Conservation (phyloP, 768 basidiomycete genomes). For the Suillus fuscotomentosus region DNA sequence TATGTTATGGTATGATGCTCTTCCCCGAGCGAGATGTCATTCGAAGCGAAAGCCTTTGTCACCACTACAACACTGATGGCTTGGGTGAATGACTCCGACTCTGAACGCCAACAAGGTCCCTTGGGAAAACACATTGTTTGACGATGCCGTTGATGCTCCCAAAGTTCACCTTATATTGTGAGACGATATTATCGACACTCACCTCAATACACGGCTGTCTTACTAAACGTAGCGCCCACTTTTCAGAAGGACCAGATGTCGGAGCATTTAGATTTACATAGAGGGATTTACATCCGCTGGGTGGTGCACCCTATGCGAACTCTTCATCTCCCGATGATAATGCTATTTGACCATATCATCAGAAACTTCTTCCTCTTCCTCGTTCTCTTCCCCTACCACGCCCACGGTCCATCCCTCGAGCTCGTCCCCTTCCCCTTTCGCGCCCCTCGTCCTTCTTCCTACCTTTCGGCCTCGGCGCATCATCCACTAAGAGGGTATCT, state of each 20-base stretch:
- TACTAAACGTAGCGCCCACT: not conserved
- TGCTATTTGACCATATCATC: not conserved
- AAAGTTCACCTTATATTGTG: not conserved
- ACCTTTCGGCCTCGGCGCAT: constrained; percentile 93
- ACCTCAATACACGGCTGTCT: not conserved
- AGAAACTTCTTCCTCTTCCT: constrained; percentile 44
- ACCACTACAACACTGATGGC: not conserved
- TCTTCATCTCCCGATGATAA: not conserved
- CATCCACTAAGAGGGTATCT: constrained; percentile 95
- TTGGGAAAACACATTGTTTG: not conserved
- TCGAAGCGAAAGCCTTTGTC: not conserved
- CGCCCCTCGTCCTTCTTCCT: constrained; percentile 84
- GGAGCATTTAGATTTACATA: not conserved
- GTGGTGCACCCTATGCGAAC: not conserved
- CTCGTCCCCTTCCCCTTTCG: constrained; percentile 61
- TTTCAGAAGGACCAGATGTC: not conserved
- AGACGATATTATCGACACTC: not conserved
- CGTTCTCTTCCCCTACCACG: constrained; percentile 55
- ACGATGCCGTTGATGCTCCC: not conserved
- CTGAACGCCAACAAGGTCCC: not conserved
- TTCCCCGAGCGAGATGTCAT: not conserved
- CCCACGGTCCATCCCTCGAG: constrained; percentile 48
- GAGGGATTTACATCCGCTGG: not conserved
- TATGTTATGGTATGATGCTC: not conserved
- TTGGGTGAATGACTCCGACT: not conserved